Percentiles rank a stretch among this genome's conserved stretches.
phyloP scores from a whole-genome alignment of 2,329 filamentous ascomycete species.

The Ophiocordyceps sinensis region DNA sequence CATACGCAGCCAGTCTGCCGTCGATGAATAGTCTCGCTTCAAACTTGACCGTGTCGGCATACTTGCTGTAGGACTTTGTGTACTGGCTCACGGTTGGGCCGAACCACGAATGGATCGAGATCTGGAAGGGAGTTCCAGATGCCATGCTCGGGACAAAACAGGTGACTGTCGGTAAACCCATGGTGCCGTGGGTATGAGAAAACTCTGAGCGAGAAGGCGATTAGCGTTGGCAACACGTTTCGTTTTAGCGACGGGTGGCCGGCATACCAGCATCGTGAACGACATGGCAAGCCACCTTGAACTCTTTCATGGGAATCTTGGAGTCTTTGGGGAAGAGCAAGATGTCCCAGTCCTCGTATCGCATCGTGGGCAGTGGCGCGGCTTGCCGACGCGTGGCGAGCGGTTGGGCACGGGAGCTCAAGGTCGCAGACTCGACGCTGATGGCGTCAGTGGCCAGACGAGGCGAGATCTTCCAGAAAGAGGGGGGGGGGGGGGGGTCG shows the following conservation, averaged over 20 bases:
- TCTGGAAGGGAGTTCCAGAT: conserved; percentile 44
- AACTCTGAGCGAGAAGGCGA: conserved; percentile 26
- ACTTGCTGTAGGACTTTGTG: conserved; percentile 39
- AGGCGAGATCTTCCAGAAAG: too few relatives aligned
- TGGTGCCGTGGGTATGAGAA: conserved; percentile 30
- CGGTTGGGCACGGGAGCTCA: too few relatives aligned
- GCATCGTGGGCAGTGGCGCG: conserved; percentile 40
- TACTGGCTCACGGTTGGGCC: conserved; percentile 43
- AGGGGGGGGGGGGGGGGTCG: too few relatives aligned
- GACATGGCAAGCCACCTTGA: conserved; percentile 63
- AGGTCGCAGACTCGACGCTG: too few relatives aligned
- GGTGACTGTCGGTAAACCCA: conserved; percentile 49
- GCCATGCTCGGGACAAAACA: conserved; percentile 56
- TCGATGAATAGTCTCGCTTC: conserved; percentile 57
- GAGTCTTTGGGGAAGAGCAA: conserved; percentile 58
- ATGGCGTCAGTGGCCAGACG: too few relatives aligned
- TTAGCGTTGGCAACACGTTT: background rate
- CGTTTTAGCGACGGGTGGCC: background rate
- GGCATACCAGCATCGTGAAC: conserved; percentile 34
- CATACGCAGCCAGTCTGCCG: conserved; percentile 46
- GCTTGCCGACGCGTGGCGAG: background rate
- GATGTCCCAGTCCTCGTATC: conserved; percentile 77
- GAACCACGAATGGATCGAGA: conserved; percentile 65
- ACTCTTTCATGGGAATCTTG: conserved; percentile 64
- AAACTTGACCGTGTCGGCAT: conserved; percentile 41